Evolutionary conservation across 1,284 basidiomycete genomes (phyloP).

Genomic region (Lignosus rhinocerotis): DNA sequence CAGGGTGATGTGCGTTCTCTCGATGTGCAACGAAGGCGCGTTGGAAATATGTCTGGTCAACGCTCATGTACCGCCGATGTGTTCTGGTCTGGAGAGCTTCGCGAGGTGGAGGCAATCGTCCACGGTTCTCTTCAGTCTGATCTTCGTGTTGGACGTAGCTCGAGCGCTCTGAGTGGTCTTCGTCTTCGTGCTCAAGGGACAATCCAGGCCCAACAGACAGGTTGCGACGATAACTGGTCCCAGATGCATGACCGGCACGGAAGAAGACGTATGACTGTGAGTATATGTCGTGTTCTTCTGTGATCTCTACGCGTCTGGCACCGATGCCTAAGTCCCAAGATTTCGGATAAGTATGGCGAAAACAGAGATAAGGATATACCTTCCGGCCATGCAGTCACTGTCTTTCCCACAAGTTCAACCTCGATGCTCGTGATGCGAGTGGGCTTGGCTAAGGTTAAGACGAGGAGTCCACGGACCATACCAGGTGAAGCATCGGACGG

Average conservation of each 20-base stretch:
- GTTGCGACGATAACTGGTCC: slow-evolving; percentile 48
- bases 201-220: slow-evolving; percentile 80
- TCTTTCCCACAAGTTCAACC: slow-evolving; percentile 75
- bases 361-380: slow-evolving; percentile 49
- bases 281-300: slow-evolving; percentile 80
- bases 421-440: slow-evolving; percentile 87
- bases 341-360: background rate
- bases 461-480: slow-evolving; percentile 86
- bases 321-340: slow-evolving; percentile 63
- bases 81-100: background rate
- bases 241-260: slow-evolving; percentile 43
- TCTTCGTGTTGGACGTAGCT: slow-evolving; percentile 23
- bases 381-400: slow-evolving; percentile 78
- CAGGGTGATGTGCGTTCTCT: slow-evolving; percentile 24
- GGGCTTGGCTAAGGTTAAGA: slow-evolving; percentile 78
- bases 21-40: slow-evolving; percentile 32
- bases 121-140: slow-evolving; percentile 17
- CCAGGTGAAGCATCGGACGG: slow-evolving; percentile 64
- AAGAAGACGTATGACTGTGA: slow-evolving; percentile 78
- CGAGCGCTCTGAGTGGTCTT: slow-evolving; percentile 37
- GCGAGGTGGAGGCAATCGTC: slow-evolving; percentile 20
- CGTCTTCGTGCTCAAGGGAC: slow-evolving; percentile 37
- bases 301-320: slow-evolving; percentile 75
- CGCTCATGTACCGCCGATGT: slow-evolving; percentile 34
- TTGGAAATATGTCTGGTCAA: slow-evolving; percentile 36